A percentile compares a stretch with the other conserved stretches of the same genome.
Conservation (phyloP, 176 grass and related monocot species). For the Eremochloa ophiuroides region DNA sequence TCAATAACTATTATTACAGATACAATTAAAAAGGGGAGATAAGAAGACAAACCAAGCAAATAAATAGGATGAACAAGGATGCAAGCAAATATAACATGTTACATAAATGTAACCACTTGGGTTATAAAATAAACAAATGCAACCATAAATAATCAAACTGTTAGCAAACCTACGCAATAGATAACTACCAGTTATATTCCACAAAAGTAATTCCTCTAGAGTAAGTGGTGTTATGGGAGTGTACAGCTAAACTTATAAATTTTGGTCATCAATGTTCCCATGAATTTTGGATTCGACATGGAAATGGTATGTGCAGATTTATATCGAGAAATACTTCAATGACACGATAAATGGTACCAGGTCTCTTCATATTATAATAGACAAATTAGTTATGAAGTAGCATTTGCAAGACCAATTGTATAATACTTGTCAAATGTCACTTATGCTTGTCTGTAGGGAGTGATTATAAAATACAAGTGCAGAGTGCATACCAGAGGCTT, state of each 20-base stretch:
- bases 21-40: conserved; percentile 6
- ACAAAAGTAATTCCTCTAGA: neutral
- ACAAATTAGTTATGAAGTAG: neutral
- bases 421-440: neutral
- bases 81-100: neutral
- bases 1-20: neutral
- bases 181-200: neutral
- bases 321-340: neutral
- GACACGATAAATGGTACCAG: neutral
- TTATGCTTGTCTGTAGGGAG: neutral
- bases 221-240: neutral
- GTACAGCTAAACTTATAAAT: neutral
- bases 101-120: neutral
- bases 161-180: too few species aligned
- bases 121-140: neutral
- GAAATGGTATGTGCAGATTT: neutral
- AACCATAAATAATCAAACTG: too few species aligned
- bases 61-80: neutral
- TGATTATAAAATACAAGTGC: neutral
- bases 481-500: conserved; percentile 69
- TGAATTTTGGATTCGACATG: neutral
- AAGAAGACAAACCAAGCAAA: neutral
- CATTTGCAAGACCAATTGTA: neutral
- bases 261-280: neutral
- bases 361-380: neutral